A percentile compares a stretch with the other conserved stretches of the same genome.
Evolutionary conservation across 2,329 filamentous ascomycete species (phyloP).

Genomic region (Ophiocordyceps sinensis): DNA sequence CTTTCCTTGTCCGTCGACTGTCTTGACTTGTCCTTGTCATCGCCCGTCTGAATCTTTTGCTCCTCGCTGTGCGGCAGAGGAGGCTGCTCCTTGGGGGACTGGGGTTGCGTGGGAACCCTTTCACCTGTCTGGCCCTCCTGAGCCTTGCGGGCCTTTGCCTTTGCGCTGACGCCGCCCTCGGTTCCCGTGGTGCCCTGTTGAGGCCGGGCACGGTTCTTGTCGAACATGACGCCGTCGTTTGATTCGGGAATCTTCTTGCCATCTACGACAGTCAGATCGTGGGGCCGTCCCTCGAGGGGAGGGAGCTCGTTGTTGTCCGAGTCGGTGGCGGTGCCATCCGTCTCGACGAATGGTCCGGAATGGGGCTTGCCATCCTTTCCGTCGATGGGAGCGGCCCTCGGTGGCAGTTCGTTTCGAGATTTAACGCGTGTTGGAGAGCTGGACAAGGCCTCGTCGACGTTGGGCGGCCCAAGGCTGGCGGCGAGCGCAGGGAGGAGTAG

Average conservation of each 20-base stretch:
- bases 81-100: conserved; percentile 72
- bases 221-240: conserved; percentile 85
- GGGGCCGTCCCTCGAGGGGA: conserved; percentile 32
- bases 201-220: conserved; percentile 59
- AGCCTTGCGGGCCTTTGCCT: conserved; percentile 59
- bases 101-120: conserved; percentile 60
- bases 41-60: conserved; percentile 41
- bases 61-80: conserved; percentile 71
- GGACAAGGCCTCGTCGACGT: conserved; percentile 9
- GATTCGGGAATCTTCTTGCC: conserved; percentile 47
- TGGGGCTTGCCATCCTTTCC: conserved; percentile 91
- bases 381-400: conserved; percentile 77
- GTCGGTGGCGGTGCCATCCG: conserved; percentile 20
- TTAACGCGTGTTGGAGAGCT: conserved; percentile 15
- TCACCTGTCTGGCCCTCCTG: conserved; percentile 51
- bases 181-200: conserved; percentile 81
- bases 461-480: conserved; percentile 21
- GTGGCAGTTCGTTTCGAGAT: conserved; percentile 23
- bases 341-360: conserved; percentile 64
- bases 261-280: conserved; percentile 38
- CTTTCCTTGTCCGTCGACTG: conserved; percentile 17
- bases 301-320: conserved; percentile 24
- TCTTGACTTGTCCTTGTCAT: conserved; percentile 18
- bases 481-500: conserved; percentile 41
- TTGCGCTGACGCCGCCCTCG: conserved; percentile 78